phyloP scores from a whole-genome alignment of 2,329 filamentous ascomycete species.

The Stachybotrys chartarum region DNA sequence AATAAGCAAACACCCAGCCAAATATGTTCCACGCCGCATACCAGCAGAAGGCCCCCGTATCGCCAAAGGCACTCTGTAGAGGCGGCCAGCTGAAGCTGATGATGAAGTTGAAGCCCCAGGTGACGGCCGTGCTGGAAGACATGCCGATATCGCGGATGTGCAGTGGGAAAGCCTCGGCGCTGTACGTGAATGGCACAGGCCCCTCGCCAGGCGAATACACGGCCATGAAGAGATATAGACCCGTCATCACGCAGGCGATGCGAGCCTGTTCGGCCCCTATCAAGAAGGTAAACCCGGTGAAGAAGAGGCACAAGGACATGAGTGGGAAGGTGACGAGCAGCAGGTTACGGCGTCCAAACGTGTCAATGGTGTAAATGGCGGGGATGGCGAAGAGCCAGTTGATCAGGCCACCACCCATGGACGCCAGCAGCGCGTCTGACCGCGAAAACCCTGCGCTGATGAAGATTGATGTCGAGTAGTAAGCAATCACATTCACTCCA shows the following conservation, averaged over 20 bases:
- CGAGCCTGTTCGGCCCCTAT: conserved; percentile 20
- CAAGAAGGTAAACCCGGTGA: conserved; percentile 43
- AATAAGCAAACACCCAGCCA: conserved; percentile 24
- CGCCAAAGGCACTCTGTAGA: conserved; percentile 12
- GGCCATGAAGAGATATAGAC: conserved; percentile 32
- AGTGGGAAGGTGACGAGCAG: conserved; percentile 51
- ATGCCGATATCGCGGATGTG: conserved; percentile 50
- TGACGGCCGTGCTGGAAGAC: conserved; percentile 35
- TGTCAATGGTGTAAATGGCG: conserved; percentile 52
- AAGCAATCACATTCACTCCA: conserved; percentile 48
- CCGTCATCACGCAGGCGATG: conserved; percentile 25
- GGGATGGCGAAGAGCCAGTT: conserved; percentile 54
- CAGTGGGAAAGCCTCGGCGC: conserved; percentile 50
- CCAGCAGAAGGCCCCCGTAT: conserved; percentile 29
- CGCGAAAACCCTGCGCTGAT: conserved; percentile 30
- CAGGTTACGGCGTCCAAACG: conserved; percentile 47
- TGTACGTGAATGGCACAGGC: conserved; percentile 53
- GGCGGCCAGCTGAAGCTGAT: conserved; percentile 26
- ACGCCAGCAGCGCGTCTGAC: conserved; percentile 40
- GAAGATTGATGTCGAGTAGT: conserved; percentile 43
- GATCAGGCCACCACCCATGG: conserved; percentile 49
- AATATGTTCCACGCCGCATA: conserved; percentile 29
- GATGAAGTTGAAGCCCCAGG: conserved; percentile 32
- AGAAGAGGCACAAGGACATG: conserved; percentile 48
- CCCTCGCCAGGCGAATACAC: conserved; percentile 45